Evolutionary conservation across 345 rosid species (phyloP).

Genomic region (Salix viminalis): DNA sequence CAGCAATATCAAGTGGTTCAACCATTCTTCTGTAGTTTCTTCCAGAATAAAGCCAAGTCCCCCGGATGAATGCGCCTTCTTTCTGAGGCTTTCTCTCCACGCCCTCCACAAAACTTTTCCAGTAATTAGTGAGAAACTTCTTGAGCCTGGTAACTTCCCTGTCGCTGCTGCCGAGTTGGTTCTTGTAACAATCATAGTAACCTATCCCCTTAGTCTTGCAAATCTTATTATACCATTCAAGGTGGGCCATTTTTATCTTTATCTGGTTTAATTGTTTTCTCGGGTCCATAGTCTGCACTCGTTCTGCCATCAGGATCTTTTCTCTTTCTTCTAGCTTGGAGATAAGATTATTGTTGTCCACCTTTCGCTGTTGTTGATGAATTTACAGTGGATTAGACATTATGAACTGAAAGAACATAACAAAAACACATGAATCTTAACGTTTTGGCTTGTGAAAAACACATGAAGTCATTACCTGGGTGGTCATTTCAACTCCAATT

Average conservation of each 20-base stretch:
- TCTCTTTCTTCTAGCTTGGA: conserved; percentile 5
- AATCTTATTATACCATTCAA: conserved; percentile 62
- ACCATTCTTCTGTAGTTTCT: conserved; percentile 56
- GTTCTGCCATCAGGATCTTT: not conserved
- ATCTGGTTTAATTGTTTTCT: conserved; percentile 31
- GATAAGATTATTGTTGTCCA: not conserved
- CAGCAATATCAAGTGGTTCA: conserved; percentile 75
- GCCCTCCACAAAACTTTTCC: conserved; percentile 46
- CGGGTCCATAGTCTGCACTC: conserved; percentile 21
- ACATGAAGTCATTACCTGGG: conserved; percentile 20
- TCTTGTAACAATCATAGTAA: conserved; percentile 61
- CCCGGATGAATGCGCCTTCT: conserved; percentile 23
- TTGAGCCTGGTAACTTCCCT: not conserved
- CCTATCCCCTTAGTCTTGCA: conserved; percentile 22
- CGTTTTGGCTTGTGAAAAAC: no score
- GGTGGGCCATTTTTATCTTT: conserved; percentile 36
- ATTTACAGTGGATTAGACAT: not conserved
- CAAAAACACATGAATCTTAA: no score
- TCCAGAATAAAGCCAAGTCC: conserved; percentile 42
- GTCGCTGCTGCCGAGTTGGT: not conserved
- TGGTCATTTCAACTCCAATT: conserved; percentile 14
- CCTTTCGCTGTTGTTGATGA: conserved; percentile 20
- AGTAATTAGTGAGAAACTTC: conserved; percentile 35
- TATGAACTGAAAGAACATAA: no score
- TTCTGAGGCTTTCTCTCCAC: conserved; percentile 50